Evolutionary conservation across 2,329 filamentous ascomycete species (phyloP), one percentile per base, ranked within the genome.

Genomic region (Colletotrichum somersetense): DNA sequence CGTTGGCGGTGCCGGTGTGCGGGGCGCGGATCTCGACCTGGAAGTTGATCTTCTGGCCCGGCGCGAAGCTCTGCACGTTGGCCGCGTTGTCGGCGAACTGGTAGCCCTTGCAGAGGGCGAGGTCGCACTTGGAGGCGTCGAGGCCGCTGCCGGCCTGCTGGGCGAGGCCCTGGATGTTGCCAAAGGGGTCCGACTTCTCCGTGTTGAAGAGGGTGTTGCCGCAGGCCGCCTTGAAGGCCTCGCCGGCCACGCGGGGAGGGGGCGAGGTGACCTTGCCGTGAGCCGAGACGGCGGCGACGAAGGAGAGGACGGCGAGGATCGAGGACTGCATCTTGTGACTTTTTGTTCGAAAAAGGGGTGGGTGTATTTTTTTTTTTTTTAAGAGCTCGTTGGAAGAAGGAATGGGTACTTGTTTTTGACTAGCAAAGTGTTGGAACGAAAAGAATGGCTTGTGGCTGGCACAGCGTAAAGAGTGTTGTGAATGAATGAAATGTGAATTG

Each of bases 11-110:
- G 26, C 78, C 78, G 11, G 78, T 78, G 48, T 79, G 78, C 74
- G 84, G 83, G 1, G 81, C 81, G 3, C 81, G 80, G 55, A 81
- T 79, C 58, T 83, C 80, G 53, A 84, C 79, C 18, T 77, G 76
- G 66, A 84, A 81, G 67, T 79, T 76, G 55, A 85, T 70, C 4
- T 76, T 78, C 69, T 84, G 75, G 40, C 82, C 82, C 18, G 81
- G 75, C 4, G 70, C 72, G 65, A 77, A 77, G n/a, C 62, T 64
- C 35, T 77, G 74, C 46, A 79, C 67, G 50, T 77, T 78, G 58
- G 77, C 75, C 3, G 61, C 50, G 71, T 80, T 80, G 69, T 80
- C 78, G 61, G 77, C 77, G 74, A 78, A 78, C 67, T 79, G 75
- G 62, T 78, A 79, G 7, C 78, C 79, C 46, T 79, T 79, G 75